A percentile compares a stretch with the other conserved stretches of the same genome.
Conservation (phyloP, 202 grass and related monocot species). For the Cymbopogon flexuosus region DNA sequence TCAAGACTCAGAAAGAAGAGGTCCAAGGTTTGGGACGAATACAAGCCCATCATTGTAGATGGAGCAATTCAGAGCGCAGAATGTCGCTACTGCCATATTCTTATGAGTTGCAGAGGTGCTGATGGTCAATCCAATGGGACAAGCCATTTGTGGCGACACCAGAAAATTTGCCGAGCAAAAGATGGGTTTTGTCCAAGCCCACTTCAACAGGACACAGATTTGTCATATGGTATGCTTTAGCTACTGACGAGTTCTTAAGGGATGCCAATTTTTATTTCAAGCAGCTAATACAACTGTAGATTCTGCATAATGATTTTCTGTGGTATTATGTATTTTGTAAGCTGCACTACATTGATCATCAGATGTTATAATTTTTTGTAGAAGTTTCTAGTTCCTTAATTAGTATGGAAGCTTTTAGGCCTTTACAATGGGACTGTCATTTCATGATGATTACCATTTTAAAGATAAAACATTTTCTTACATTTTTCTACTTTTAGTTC, state of each 20-base stretch:
- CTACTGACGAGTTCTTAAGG: neutral
- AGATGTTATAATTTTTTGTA: neutral
- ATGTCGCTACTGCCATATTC: conserved; percentile 49
- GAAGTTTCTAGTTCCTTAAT: neutral
- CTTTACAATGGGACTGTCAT: neutral
- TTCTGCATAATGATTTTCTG: neutral
- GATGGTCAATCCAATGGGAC: conserved; percentile 55
- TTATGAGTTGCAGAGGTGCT: conserved; percentile 50
- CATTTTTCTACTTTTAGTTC: neutral
- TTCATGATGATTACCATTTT: neutral
- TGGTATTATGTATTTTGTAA: neutral
- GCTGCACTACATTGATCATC: neutral
- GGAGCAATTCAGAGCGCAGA: conserved; percentile 39
- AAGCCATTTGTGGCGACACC: conserved; percentile 56
- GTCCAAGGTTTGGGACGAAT: conserved; percentile 52
- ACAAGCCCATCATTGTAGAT: conserved; percentile 38
- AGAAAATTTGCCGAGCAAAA: conserved; percentile 49
- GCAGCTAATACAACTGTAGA: neutral
- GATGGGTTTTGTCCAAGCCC: conserved; percentile 20
- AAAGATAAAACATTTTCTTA: neutral
- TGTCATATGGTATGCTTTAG: conserved; percentile 29
- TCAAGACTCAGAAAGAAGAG: conserved; percentile 41
- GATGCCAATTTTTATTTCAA: neutral
- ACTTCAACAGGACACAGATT: conserved; percentile 12
- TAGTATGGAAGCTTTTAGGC: neutral